Evolutionary conservation across 2,329 filamentous ascomycete genomes (phyloP).

Genomic region (Colletotrichum ledebouriae): DNA sequence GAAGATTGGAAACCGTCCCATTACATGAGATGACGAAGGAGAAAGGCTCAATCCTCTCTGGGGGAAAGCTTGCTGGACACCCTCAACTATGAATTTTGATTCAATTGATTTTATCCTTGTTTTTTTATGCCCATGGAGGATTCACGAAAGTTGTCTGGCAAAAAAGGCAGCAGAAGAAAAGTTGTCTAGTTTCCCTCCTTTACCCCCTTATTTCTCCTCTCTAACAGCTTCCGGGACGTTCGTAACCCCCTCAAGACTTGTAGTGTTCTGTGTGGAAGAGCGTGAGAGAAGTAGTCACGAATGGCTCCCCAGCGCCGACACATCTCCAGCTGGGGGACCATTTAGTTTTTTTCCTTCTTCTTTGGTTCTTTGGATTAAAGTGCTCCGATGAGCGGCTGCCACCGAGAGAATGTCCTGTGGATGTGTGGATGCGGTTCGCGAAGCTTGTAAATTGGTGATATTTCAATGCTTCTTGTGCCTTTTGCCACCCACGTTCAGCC

Average conservation of each 20-base stretch:
- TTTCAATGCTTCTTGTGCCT: background rate
- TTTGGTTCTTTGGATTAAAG: background rate
- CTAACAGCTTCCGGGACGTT: slow-evolving; percentile 10
- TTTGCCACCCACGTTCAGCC: background rate
- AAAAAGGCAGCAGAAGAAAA: too few relatives aligned
- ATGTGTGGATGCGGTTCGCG: slow-evolving; percentile 12
- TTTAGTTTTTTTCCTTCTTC: background rate
- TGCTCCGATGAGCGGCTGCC: slow-evolving; percentile 6
- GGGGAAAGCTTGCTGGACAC: slow-evolving; percentile 8
- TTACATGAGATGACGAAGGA: background rate
- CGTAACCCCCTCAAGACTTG: background rate
- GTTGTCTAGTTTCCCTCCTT: background rate
- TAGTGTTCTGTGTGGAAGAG: background rate
- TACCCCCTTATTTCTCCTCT: background rate
- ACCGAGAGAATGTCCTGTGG: background rate
- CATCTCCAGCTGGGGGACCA: slow-evolving; percentile 15
- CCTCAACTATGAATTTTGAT: slow-evolving; percentile 13
- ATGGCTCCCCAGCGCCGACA: slow-evolving; percentile 6
- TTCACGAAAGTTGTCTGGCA: background rate
- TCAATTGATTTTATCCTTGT: slow-evolving; percentile 33
- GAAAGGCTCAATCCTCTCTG: slow-evolving; percentile 1
- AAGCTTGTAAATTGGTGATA: slow-evolving; percentile 5
- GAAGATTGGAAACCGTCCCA: slow-evolving; percentile 22
- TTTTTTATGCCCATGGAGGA: slow-evolving; percentile 17
- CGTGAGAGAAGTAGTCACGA: background rate